These are phyloP conservation scores for Nicotiana rustica DNA, from an alignment of 305 asterid species.

Conservation along the genomic window DNA sequence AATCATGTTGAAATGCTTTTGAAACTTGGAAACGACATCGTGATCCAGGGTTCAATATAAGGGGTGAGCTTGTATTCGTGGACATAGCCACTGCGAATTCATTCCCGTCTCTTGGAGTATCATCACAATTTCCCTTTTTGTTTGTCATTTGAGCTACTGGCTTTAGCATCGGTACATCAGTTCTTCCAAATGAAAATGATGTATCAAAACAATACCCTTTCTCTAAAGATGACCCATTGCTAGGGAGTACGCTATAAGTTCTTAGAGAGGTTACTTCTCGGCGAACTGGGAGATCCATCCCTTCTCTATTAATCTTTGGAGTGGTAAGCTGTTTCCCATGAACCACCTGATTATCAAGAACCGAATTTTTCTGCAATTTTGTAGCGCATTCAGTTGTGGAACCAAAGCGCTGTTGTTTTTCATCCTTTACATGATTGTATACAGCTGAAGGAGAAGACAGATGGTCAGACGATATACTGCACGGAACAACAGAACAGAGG, in stretches of 20 bases:
- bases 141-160: slow-evolving; percentile 22
- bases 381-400: slow-evolving; percentile 42
- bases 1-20: slow-evolving; percentile 43
- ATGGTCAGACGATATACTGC: slow-evolving; percentile 70
- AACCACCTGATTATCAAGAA: slow-evolving; percentile 44
- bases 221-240: slow-evolving; percentile 37
- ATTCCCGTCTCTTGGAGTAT: slow-evolving; percentile 43
- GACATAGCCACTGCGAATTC: slow-evolving; percentile 39
- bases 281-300: slow-evolving; percentile 47
- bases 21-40: slow-evolving; percentile 35
- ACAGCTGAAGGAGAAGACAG: slow-evolving; percentile 49
- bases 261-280: slow-evolving; percentile 58
- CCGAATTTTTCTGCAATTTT: slow-evolving; percentile 41
- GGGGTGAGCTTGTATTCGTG: slow-evolving; percentile 44
- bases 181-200: slow-evolving; percentile 39
- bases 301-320: slow-evolving; percentile 45
- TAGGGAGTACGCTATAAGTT: slow-evolving; percentile 53
- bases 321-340: slow-evolving; percentile 42
- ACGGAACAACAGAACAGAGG: slow-evolving; percentile 85
- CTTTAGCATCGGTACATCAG: slow-evolving; percentile 36
- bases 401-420: slow-evolving; percentile 35
- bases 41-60: slow-evolving; percentile 36
- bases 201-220: slow-evolving; percentile 44
- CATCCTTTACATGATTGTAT: slow-evolving; percentile 42
- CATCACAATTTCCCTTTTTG: slow-evolving; percentile 31